Base-by-base conservation (phyloP, 2,329 filamentous ascomycete species). In the Verticillium nonalfalfae region DNA sequence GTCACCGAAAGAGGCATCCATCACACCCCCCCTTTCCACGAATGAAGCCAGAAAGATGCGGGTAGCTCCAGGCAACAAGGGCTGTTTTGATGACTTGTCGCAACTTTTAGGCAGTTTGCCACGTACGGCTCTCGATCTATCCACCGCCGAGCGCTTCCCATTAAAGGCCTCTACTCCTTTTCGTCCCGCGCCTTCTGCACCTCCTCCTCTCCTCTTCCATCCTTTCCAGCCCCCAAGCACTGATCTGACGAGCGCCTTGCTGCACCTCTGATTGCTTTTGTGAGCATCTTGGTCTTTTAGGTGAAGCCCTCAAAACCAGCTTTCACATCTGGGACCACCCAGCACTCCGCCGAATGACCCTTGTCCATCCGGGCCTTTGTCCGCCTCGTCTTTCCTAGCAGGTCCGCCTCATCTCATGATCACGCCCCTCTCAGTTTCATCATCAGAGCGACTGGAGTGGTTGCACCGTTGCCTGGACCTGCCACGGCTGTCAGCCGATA, bases 341-440 rank as follows among this genome's bases (percentile, higher is more conserved):
- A 21, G n/a, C 18, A 9, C 21, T 6, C 40, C 4, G 9, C 7
- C 40, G 18, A 50, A 50, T 18, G 40, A 50, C 18, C 40, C 40
- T 50, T 50, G 40, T 50, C 40, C 40, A 26, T 18, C 40, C n/a
- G 15, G 7, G 60, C 63, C 63, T 66, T 66, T 66, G 60, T 64
- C 57, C 60, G 62, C 64, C 61, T 65, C 63, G 39, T 60, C 69
- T 71, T 56, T 34, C n/a, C 40, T 10, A n/a, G 40, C 18, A 1
- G n/a, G 21, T 56, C 26, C 26, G 54, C 54, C 54, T 56, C 26
- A 56, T 34, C 54, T 56, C 11, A 56, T 21, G 10, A 1, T 15
- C 11, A 14, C 15, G 60, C 61, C 59, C 62, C 62, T 57, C 45
- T 59, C 26, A 26, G 26, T 39, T 21, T 61, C 60, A 13, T 50